Conservation (phyloP, 2,329 filamentous ascomycete genomes). For the Exophiala dermatitidis region DNA sequence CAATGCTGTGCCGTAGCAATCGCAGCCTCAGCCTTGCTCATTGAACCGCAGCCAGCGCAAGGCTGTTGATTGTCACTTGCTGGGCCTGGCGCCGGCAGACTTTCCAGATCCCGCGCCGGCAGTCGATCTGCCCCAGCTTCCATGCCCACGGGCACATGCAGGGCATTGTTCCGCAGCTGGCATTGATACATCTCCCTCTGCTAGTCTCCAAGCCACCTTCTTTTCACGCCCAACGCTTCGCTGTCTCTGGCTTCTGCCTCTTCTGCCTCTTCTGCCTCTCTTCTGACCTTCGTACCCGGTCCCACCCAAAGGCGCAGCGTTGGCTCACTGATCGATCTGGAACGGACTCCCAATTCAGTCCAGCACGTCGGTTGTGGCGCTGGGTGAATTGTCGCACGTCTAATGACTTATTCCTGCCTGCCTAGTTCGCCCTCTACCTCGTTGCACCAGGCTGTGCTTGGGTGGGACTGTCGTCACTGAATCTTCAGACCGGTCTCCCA, state of each 20-base stretch:
- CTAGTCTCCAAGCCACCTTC: neutral
- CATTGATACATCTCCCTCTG: neutral
- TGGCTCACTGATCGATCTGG: too few species aligned
- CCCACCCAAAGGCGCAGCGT: too few species aligned
- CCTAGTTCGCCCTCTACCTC: neutral
- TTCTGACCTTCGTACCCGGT: neutral
- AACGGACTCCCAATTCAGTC: too few species aligned
- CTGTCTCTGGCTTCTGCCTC: neutral
- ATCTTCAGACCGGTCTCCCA: neutral
- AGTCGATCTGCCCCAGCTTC: neutral
- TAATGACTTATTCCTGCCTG: neutral
- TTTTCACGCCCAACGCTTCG: constrained; percentile 1
- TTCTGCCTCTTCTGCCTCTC: neutral
- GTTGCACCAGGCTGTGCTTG: neutral
- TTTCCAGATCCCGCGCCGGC: neutral
- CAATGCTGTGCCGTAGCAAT: neutral
- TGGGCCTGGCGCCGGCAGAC: neutral
- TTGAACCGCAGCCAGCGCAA: neutral
- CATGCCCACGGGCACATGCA: neutral
- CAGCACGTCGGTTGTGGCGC: neutral
- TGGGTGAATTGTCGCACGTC: neutral
- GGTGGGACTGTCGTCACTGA: neutral
- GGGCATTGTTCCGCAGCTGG: neutral
- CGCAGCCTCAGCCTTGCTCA: neutral
- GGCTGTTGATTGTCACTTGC: neutral